Evolutionary conservation across 2,329 filamentous ascomycete genomes (phyloP).

Genomic region (Trichocomaceae sp.): DNA sequence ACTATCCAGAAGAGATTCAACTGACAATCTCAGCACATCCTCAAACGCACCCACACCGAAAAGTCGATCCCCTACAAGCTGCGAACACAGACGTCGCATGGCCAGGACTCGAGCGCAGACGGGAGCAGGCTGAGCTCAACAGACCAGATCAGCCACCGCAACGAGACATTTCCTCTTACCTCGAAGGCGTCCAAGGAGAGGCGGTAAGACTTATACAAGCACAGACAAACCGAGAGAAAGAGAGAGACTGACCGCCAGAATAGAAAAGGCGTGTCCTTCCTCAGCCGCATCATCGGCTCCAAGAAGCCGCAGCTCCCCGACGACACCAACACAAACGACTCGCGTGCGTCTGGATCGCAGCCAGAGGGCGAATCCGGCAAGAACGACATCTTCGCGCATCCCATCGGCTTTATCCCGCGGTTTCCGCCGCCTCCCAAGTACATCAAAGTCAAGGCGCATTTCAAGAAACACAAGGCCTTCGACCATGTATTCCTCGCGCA

Average conservation of each 20-base stretch:
- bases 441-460: conserved; percentile 73
- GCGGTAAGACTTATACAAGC: conserved; percentile 43
- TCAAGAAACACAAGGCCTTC: conserved; percentile 77
- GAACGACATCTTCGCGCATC: conserved; percentile 73
- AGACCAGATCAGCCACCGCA: conserved; percentile 25
- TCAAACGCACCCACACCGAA: conserved; percentile 61
- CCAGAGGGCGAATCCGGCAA: conserved; percentile 52
- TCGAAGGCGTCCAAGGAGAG: conserved; percentile 51
- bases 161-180: conserved; percentile 24
- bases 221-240: conserved; percentile 5
- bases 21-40: conserved; percentile 48
- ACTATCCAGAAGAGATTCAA: too few species aligned
- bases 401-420: conserved; percentile 74
- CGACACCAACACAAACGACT: conserved; percentile 38
- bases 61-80: conserved; percentile 47
- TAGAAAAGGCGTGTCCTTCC: conserved; percentile 83
- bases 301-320: conserved; percentile 57
- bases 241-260: conserved; percentile 6
- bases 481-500: conserved; percentile 86
- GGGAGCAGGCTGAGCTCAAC: conserved; percentile 19
- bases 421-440: conserved; percentile 87
- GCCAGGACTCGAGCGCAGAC: conserved; percentile 33
- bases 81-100: conserved; percentile 32
- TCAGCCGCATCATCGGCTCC: conserved; percentile 72
- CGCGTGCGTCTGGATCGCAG: conserved; percentile 63